Evolutionary conservation across 2,329 filamentous ascomycete genomes (phyloP), one percentile per base, ranked within the genome.

Genomic region (Penicillium occitanis): DNA sequence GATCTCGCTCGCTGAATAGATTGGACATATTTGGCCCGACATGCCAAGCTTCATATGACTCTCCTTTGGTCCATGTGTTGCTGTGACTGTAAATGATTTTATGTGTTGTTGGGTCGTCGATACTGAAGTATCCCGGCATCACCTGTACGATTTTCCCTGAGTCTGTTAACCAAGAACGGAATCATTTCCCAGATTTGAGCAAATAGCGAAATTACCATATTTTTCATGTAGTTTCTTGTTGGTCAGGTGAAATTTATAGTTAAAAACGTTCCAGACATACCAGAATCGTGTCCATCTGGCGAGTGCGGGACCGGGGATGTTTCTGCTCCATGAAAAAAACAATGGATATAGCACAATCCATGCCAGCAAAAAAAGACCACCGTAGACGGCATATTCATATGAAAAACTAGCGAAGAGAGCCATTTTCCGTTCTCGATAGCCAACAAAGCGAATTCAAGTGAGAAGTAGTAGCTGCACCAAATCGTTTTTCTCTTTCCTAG

Each of bases 1-100:
- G 37, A 33, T 60, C 28, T 14, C 28, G 46, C 11, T 63, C 65
- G 3, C 61, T 59, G 59, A 68, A 67, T 33, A 70, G 11, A 53
- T 68, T 64, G 46, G 17, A 25, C 30, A 33, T 30, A n/a, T 33
- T 35, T 33, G 53, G 25, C 11, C 53, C 53, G 30, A 58, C 11
- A 33, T 33, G 13, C 53, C 53, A 58, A 33, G 53, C 28, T 19
- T 14, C 30, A 19, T 58, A 58, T 33, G 11, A 58, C 53, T 58
- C 53, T 35, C 53, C 30, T 19, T 58, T 58, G 1, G 10, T 35
- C 17, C 25, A 33, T 11, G 13, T 11, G 10, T 28, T 35, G 28
- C 53, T n/a, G 25, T 33, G 53, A 35, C 53, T 33, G 4, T 58
- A 58, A n/a, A 58, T 58, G 30, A 35, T 19, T 33, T 58, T 58